Base-by-base conservation (phyloP, 257 asterid genomes). In the Solanum dulcamara region DNA sequence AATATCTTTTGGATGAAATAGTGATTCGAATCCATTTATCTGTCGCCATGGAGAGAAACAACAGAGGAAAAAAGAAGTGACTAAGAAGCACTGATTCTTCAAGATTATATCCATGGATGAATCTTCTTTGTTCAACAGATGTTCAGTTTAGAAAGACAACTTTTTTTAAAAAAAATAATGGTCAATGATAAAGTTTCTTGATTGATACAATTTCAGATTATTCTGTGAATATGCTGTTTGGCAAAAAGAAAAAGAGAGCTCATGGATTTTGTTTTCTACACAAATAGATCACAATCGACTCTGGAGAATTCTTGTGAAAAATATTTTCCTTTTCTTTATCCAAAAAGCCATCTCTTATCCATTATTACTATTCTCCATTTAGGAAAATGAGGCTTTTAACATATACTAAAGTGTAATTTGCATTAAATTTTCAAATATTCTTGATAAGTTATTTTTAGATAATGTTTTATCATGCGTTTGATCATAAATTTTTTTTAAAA, bases 1-100 rank as follows among this genome's bases (percentile, higher is more conserved):
- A 5, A 92, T 40, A 84, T 96, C 99, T 44, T 32, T 37, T 8
- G 94, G 89, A 17, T 87, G 90, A 90, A 96, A 83, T 38, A 92
- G 95, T 75, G 90, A 84, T 86, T 90, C 85, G 28, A 90, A 80
- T 80, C 91, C 93, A 60, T 90, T 86, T 51, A 86, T 87, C 72
- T 80, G 60, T 6, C 83, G 62, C 17, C 89, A 68, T 8, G 60
- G 2, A 42, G 18, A 81, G 13, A 89, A 55, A 79, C 86, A 71
- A 20, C 44, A 88, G 85, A 90, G 14, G 75, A 88, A 10, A 75
- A 89, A 24, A 80, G 90, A 71, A 81, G 87, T 26, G 30, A 88
- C 60, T 50, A 88, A 20, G 10, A 83, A 22, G 80, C 13, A 88
- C 72, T 26, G 89, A 90, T 85, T 79, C 84, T 46, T 88, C 85